Percentiles rank a stretch among this genome's conserved stretches.
These are phyloP conservation scores for Sonneratia alba DNA, from an alignment of 345 rosid species.

Conservation along the genomic window DNA sequence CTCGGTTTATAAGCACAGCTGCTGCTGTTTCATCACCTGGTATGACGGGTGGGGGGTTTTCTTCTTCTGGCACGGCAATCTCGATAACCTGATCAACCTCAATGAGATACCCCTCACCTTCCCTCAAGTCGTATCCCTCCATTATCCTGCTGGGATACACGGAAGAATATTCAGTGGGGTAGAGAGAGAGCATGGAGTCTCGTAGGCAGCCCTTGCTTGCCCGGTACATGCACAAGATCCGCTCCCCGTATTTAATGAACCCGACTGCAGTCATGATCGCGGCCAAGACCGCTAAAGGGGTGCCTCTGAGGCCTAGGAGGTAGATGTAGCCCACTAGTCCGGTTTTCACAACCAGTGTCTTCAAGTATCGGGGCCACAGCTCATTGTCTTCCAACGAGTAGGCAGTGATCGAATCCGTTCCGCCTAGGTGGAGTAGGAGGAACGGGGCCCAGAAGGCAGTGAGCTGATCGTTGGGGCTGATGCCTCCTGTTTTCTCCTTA, in stretches of 20 bases:
- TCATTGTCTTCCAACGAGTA: conserved; percentile 17
- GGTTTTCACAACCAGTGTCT: conserved; percentile 7
- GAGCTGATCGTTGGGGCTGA: conserved; percentile 5
- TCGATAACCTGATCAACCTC: neutral
- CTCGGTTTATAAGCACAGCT: neutral
- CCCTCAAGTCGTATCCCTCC: conserved; percentile 10
- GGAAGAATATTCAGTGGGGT: conserved; percentile 17
- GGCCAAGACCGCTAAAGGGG: conserved; percentile 11
- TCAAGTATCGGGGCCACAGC: conserved; percentile 23
- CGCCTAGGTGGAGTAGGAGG: conserved; percentile 24
- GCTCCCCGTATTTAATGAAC: conserved; percentile 32
- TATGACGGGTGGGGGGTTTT: too few species aligned
- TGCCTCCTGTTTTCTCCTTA: neutral
- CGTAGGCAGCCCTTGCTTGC: conserved; percentile 31
- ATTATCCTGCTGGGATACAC: conserved; percentile 12
- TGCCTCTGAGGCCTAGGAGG: conserved; percentile 15
- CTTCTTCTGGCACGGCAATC: neutral
- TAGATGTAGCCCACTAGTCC: conserved; percentile 24
- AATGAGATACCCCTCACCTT: conserved; percentile 4
- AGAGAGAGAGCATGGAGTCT: conserved; percentile 14
- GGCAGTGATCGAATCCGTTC: conserved; percentile 19
- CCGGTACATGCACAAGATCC: conserved; percentile 28
- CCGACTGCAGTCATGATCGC: conserved; percentile 26
- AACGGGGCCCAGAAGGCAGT: conserved; percentile 23
- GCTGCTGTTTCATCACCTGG: too few species aligned